These are phyloP conservation scores for Lizonia empirigonia DNA, from an alignment of 2,329 filamentous ascomycete genomes.

Conservation along the genomic window DNA sequence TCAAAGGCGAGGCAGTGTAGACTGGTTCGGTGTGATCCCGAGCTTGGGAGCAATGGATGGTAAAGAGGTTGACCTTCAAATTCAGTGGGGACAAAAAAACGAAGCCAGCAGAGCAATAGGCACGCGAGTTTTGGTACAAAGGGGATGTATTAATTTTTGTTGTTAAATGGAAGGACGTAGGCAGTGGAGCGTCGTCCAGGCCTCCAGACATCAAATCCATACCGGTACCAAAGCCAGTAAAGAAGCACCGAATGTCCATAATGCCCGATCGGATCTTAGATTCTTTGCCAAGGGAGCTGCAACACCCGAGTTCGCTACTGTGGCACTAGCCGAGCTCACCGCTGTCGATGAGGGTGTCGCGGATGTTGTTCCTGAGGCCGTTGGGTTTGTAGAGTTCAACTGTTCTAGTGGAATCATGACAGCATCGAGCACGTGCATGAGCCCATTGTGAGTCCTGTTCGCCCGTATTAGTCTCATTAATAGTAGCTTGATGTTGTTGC, in stretches of 20 bases:
- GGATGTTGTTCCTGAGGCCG: constrained; percentile 10
- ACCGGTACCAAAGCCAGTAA: neutral
- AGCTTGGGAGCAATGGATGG: too few species aligned
- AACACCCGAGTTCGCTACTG: neutral
- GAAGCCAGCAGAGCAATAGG: too few species aligned
- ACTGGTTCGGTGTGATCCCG: too few species aligned
- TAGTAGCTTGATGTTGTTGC: neutral
- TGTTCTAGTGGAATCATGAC: constrained; percentile 28
- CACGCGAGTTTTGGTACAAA: too few species aligned
- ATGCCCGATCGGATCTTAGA: neutral
- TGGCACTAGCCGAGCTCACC: neutral
- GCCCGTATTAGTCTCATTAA: neutral
- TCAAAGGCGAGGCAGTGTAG: too few species aligned
- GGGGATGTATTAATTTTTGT: too few species aligned
- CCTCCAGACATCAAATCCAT: too few species aligned
- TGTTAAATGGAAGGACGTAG: too few species aligned
- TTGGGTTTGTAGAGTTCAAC: constrained; percentile 11
- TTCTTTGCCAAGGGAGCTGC: neutral
- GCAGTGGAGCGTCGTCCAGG: too few species aligned
- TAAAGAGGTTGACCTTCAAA: too few species aligned
- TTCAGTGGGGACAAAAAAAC: too few species aligned
- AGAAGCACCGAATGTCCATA: neutral
- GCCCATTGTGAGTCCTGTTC: constrained; percentile 28
- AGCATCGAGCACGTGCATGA: constrained; percentile 29
- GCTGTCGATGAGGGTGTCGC: constrained; percentile 14